These are phyloP conservation scores for Naganishia cerealis DNA, from an alignment of 1,284 basidiomycete species.

Conservation along the genomic window DNA sequence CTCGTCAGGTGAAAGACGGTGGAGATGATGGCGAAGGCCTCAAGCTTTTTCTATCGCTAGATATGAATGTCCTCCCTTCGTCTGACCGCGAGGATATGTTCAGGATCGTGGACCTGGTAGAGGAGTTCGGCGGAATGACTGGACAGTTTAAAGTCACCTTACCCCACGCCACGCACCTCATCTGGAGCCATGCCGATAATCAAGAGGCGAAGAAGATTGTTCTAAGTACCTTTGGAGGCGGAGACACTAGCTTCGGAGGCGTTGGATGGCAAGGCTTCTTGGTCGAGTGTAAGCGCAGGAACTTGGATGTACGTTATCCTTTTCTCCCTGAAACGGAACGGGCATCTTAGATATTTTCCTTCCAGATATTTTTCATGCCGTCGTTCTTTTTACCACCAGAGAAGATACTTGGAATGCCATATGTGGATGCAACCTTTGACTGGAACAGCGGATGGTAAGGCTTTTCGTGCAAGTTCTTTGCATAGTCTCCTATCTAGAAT, in stretches of 20 bases:
- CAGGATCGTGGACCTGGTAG: constrained; percentile 38
- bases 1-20: background rate
- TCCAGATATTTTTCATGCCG: constrained; percentile 50
- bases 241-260: constrained; percentile 42
- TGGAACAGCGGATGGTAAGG: constrained; percentile 54
- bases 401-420: constrained; percentile 39
- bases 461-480: background rate
- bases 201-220: constrained; percentile 34
- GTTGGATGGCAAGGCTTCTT: constrained; percentile 47
- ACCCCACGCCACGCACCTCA: constrained; percentile 4
- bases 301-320: constrained; percentile 37
- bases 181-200: background rate
- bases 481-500: background rate
- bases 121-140: constrained; percentile 33
- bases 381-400: constrained; percentile 51
- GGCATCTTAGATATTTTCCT: background rate
- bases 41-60: constrained; percentile 49
- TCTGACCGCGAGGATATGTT: constrained; percentile 36
- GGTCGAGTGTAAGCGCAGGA: constrained; percentile 37
- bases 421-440: constrained; percentile 47
- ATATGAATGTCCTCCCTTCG: constrained; percentile 51
- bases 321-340: background rate
- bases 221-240: constrained; percentile 50
- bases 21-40: constrained; percentile 26
- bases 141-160: constrained; percentile 3